These are phyloP conservation scores for Nakazawaea pomicola DNA, from an alignment of 805 yeast species.

Conservation along the genomic window DNA sequence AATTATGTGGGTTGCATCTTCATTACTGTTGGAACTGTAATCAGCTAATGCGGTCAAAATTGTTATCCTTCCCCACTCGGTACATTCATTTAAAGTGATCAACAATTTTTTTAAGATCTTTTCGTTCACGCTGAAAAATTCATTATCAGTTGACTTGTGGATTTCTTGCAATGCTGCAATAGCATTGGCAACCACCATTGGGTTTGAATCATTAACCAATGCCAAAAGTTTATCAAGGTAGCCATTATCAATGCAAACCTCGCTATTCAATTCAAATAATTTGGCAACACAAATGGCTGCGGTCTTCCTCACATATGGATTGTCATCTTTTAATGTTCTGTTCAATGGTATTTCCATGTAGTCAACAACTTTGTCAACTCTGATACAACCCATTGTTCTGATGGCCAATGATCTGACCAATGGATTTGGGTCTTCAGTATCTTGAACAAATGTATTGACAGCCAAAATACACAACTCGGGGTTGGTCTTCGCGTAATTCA, in stretches of 20 bases:
- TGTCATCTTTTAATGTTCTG: conserved; percentile 83
- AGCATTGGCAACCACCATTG: conserved; percentile 96
- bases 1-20: conserved; percentile 78
- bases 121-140: conserved; percentile 32
- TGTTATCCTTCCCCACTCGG: conserved; percentile 98
- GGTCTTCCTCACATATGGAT: conserved; percentile 95
- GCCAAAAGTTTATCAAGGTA: conserved; percentile 64
- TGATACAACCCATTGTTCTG: conserved; percentile 96
- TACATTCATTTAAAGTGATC: conserved; percentile 89
- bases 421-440: conserved; percentile 95
- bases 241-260: conserved; percentile 81
- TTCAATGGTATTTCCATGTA: conserved; percentile 88
- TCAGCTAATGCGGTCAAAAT: conserved; percentile 78
- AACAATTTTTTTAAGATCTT: conserved; percentile 57
- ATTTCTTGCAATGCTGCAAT: conserved; percentile 83
- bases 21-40: conserved; percentile 47
- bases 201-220: conserved; percentile 81
- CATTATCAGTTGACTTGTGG: conserved; percentile 24
- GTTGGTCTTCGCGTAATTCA: conserved; percentile 95
- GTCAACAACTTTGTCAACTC: conserved; percentile 93
- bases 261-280: conserved; percentile 78
- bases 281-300: conserved; percentile 98
- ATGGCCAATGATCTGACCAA: conserved; percentile 93
- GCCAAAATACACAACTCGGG: conserved; percentile 96
- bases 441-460: conserved; percentile 93